Conservation (phyloP, 1,139 yeast species). For the Taphrina populina region DNA sequence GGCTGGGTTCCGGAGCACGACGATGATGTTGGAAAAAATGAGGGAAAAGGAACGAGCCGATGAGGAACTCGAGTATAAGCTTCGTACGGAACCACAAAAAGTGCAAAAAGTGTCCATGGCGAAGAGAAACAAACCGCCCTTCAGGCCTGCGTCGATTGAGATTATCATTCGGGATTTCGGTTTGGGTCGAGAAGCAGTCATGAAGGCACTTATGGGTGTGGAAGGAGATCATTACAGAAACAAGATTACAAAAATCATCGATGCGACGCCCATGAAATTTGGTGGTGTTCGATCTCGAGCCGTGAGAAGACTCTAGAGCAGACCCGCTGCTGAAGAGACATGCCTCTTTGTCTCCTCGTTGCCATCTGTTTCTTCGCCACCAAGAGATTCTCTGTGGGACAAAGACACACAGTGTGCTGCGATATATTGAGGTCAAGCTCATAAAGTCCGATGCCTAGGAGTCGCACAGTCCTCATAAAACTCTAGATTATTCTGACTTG, state of each 20-base stretch:
- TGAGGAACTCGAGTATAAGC: slow-evolving; percentile 12
- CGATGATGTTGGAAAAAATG: slow-evolving; percentile 32
- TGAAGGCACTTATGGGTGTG: slow-evolving; percentile 80
- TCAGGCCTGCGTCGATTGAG: slow-evolving; percentile 50
- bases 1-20: slow-evolving; percentile 51
- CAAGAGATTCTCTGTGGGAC: no score
- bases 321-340: no score
- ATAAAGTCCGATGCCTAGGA: no score
- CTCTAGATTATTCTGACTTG: no score
- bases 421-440: no score
- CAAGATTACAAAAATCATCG: slow-evolving; percentile 66
- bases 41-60: slow-evolving; percentile 25
- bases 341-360: no score
- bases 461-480: no score
- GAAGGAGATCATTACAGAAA: slow-evolving; percentile 74
- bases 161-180: slow-evolving; percentile 80
- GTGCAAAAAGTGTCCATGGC: slow-evolving; percentile 69
- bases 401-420: no score
- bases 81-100: slow-evolving; percentile 73
- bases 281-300: slow-evolving; percentile 91
- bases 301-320: slow-evolving; percentile 65
- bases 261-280: slow-evolving; percentile 75
- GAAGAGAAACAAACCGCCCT: slow-evolving; percentile 54
- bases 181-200: slow-evolving; percentile 84
- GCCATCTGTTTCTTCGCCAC: no score